Evolutionary conservation across 2,329 filamentous ascomycete genomes (phyloP).

Genomic region (Cercospora brassicicola): DNA sequence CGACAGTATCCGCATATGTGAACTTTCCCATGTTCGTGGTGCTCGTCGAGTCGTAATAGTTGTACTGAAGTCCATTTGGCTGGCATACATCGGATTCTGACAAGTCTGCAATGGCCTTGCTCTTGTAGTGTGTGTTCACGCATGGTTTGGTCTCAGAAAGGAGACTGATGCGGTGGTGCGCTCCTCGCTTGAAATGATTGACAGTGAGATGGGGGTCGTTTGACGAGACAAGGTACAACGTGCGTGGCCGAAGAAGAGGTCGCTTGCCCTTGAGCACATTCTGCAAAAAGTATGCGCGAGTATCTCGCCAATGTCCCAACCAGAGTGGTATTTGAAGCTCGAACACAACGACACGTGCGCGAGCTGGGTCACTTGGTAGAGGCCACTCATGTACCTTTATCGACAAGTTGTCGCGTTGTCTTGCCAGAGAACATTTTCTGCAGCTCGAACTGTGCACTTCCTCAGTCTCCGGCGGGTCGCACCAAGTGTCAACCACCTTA

Average conservation of each 20-base stretch:
- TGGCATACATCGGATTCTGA: slow-evolving; percentile 47
- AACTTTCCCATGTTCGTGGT: slow-evolving; percentile 5
- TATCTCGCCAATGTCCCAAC: slow-evolving; percentile 54
- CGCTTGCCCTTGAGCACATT: slow-evolving; percentile 20
- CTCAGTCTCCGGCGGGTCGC: slow-evolving; percentile 35
- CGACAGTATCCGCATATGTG: slow-evolving; percentile 16
- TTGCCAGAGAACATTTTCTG: slow-evolving; percentile 46
- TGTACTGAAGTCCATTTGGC: slow-evolving; percentile 49
- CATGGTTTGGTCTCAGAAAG: slow-evolving; percentile 52
- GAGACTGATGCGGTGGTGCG: slow-evolving; percentile 38
- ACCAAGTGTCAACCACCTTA: slow-evolving; percentile 19
- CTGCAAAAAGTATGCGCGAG: slow-evolving; percentile 24
- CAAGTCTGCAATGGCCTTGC: slow-evolving; percentile 43
- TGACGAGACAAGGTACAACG: slow-evolving; percentile 16
- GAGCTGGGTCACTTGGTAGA: slow-evolving; percentile 43
- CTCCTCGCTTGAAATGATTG: slow-evolving; percentile 1
- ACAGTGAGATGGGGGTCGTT: slow-evolving; percentile 28
- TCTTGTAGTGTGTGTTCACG: slow-evolving; percentile 51
- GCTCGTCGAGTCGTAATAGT: slow-evolving; percentile 49
- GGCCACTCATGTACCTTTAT: slow-evolving; percentile 55
- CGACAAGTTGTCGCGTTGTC: slow-evolving; percentile 41
- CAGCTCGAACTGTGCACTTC: slow-evolving; percentile 41
- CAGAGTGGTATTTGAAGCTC: slow-evolving; percentile 51
- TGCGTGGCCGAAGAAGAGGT: not conserved
- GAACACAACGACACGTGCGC: slow-evolving; percentile 52